Evolutionary conservation across 2,329 filamentous ascomycete species (phyloP).

Genomic region (Pyrenochaeta sp.): DNA sequence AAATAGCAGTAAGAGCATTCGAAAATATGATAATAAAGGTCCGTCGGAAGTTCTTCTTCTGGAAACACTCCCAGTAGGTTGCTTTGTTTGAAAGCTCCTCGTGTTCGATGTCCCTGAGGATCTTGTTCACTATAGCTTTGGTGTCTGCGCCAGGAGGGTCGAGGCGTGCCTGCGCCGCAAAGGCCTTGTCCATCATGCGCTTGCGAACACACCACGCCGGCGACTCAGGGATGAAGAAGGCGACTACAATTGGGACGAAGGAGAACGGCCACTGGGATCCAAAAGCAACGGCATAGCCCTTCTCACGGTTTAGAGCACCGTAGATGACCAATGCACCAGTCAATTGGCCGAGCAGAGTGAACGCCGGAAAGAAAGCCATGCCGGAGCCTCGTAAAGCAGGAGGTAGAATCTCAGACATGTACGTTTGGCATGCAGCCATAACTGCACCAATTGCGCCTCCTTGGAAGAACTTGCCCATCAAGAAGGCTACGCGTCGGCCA

Average conservation of each 20-base stretch:
- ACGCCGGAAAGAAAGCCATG: conserved; percentile 59
- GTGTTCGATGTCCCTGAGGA: conserved; percentile 32
- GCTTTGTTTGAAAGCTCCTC: conserved; percentile 28
- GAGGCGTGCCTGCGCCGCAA: conserved; percentile 59
- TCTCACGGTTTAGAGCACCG: conserved; percentile 31
- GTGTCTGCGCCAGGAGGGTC: conserved; percentile 51
- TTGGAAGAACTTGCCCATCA: conserved; percentile 57
- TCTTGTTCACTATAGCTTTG: conserved; percentile 34
- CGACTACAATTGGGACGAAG: conserved; percentile 51
- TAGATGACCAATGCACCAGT: conserved; percentile 53
- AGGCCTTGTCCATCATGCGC: conserved; percentile 48
- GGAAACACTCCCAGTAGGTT: conserved; percentile 47
- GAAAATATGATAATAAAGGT: conserved; percentile 49
- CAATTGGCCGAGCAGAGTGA: conserved; percentile 59
- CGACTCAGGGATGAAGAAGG: conserved; percentile 59
- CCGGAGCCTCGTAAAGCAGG: conserved; percentile 55
- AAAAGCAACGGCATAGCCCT: conserved; percentile 53
- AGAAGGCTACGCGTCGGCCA: conserved; percentile 46
- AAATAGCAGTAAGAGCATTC: conserved; percentile 41
- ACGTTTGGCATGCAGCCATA: conserved; percentile 51
- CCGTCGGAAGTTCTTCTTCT: conserved; percentile 41
- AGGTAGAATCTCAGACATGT: conserved; percentile 61
- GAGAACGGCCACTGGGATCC: conserved; percentile 57
- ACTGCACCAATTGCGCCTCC: conserved; percentile 56
- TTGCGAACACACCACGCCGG: conserved; percentile 57